Evolutionary conservation across 192 early-diverging fungal genomes (phyloP), one percentile per base, ranked within the genome.

Genomic region (Rhizophagus sp.): DNA sequence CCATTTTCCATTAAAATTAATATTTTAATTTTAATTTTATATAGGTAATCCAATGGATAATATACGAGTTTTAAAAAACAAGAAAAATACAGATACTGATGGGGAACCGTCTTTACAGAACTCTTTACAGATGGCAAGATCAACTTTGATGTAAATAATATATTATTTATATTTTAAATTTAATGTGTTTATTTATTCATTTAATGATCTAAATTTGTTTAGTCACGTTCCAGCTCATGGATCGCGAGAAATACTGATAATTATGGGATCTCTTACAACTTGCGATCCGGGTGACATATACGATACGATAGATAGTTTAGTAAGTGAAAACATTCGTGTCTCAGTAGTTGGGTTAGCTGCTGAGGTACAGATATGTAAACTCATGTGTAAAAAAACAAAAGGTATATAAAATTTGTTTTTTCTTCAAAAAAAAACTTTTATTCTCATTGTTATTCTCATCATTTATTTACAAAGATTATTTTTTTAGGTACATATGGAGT

Each of bases 41-140:
- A n/a, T 49, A 88, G 88, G 84, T 22, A 87, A 97, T 78, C 94
- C 95, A 4, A 90, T 87, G 57, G 95, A 98, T 75, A 95, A 97
- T 80, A 87, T 96, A 6, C 66, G 80, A 3, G 93, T 90, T 19
- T 76, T 98, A 25, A 85, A 89, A 68, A 86, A 87, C 1, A 90
- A 91, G 76, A 86, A 84, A 33, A 93, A 92, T 77, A 85, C 84
- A 65, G 95, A 96, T 62, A 83, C 90, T 36, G 87, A 89, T 4
- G 96, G 97, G 4, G 96, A 97, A 72, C 95, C 96, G 0, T 97
- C 95, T 0, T 77, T 99, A 39, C 96, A 99, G 83, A 99, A 99
- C 78, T 92, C 96, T 2, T 78, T 99, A 63, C 95, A 97, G 73
- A 79, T 98, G 80, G 95, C 93, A 2, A 88, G 94, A 75, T 88